Evolutionary conservation across 2,329 filamentous ascomycete species (phyloP).

Genomic region (Penicillium sp.): DNA sequence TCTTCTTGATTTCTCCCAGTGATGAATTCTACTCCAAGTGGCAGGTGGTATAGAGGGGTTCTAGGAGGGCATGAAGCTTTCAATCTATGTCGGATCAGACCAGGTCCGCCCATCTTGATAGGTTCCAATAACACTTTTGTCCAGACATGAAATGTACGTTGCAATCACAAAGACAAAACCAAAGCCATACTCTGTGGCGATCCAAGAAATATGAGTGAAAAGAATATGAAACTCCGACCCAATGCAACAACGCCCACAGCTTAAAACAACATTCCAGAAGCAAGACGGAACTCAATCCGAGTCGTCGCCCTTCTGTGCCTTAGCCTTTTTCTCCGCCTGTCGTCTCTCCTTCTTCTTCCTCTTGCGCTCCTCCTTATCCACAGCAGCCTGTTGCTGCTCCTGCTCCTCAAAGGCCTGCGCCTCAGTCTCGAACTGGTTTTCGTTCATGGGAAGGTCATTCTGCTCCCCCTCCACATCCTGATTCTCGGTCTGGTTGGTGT

Average conservation of each 20-base stretch:
- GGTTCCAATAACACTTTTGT: conserved; percentile 18
- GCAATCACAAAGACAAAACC: no score
- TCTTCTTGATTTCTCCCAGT: background rate
- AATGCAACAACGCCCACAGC: conserved; percentile 27
- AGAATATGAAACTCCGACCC: conserved; percentile 22
- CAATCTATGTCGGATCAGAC: no score
- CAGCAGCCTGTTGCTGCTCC: conserved; percentile 40
- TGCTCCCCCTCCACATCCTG: conserved; percentile 39
- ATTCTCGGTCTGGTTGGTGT: conserved; percentile 36
- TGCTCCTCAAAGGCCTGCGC: conserved; percentile 37
- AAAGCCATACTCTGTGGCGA: no score
- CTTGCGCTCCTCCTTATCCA: conserved; percentile 55
- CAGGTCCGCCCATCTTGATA: no score
- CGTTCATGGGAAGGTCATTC: conserved; percentile 45
- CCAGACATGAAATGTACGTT: conserved; percentile 18
- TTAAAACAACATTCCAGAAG: conserved; percentile 8
- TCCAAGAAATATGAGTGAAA: conserved; percentile 6
- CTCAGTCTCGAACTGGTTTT: conserved; percentile 39
- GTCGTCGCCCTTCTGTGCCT: conserved; percentile 32
- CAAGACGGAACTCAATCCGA: conserved; percentile 20
- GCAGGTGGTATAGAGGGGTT: background rate
- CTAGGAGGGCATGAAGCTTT: no score
- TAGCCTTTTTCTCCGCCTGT: conserved; percentile 45
- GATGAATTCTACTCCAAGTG: background rate
- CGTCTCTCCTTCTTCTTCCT: conserved; percentile 55